Evolutionary conservation across 2,329 filamentous ascomycete species (phyloP), one percentile per base, ranked within the genome.

Genomic region (Hortaea werneckii): DNA sequence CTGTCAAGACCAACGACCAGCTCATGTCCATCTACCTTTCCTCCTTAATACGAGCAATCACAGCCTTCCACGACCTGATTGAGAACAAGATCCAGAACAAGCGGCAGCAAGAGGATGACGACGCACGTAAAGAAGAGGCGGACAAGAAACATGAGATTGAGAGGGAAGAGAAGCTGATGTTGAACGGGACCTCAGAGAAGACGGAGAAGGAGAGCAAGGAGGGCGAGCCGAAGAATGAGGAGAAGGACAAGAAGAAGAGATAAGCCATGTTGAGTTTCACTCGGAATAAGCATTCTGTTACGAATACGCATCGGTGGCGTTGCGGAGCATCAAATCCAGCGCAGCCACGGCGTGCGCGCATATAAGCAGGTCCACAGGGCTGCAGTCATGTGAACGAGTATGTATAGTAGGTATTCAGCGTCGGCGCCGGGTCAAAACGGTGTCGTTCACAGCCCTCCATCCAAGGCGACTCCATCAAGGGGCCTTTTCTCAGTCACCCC

Each of bases 21-120:
- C 79, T 98, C 54, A 95, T 98, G 86, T 82, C 89, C 43, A 96
- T 98, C 66, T 98, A 98, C 69, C 76, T 98, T 45, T 94, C 87
- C 71, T 94, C 87, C 72, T 73, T 96, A 73, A 96, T 98, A 69
- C 80, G 92, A 50, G 92, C 92, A 47, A 98, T 98, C 63, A 96
- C 92, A 9, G 92, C 92, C 6, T 98, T 96, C 82, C 92, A 98
- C 67, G 92, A 98, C 65, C 72, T 98, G 56, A 98, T 98, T 56
- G 92, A 98, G 74, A 98, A 98, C 75, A 98, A 98, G 78, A 95
- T 96, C 57, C 90, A 96, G 73, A 98, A 98, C 71, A 80, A 90
- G 66, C 89, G 96, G 70, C 87, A 94, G 66, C 85, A 94, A 62
- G 92, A 96, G 63, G 92, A 98, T 62, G 90, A 90, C 71, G 90